Conservation (phyloP, 305 asterid genomes). For the Fraxinus greggii region DNA sequence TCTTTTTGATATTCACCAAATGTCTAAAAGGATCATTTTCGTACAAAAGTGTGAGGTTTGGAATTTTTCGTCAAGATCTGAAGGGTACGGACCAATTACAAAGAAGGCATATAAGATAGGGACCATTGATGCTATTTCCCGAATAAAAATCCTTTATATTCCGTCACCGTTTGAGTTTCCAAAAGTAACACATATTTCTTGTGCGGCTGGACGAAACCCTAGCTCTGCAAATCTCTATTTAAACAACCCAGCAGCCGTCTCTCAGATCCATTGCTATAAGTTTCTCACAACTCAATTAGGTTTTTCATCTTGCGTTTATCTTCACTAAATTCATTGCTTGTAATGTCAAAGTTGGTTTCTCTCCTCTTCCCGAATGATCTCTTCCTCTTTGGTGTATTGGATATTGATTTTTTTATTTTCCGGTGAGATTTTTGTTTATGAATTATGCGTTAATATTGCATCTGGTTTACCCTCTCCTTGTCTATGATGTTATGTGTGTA, state of each 20-base stretch:
- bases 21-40: neutral
- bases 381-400: neutral
- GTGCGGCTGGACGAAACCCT: conserved; percentile 33
- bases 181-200: neutral
- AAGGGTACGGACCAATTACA: neutral
- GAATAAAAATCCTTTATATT: neutral
- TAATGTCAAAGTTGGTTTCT: neutral
- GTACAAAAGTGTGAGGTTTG: neutral
- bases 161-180: neutral
- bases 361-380: neutral
- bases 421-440: neutral
- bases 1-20: neutral
- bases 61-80: neutral
- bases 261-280: neutral
- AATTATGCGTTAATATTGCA: conserved; percentile 30
- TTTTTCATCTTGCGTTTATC: neutral
- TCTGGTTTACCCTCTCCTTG: conserved; percentile 61
- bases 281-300: neutral
- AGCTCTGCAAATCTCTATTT: conserved; percentile 27
- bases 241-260: conserved; percentile 20
- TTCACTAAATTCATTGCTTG: neutral
- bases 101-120: neutral
- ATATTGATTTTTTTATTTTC: too few species aligned
- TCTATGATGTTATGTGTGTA: conserved; percentile 20
- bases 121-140: neutral